Base-by-base conservation (phyloP, 805 yeast species). In the Yamadazyma scolyti region DNA sequence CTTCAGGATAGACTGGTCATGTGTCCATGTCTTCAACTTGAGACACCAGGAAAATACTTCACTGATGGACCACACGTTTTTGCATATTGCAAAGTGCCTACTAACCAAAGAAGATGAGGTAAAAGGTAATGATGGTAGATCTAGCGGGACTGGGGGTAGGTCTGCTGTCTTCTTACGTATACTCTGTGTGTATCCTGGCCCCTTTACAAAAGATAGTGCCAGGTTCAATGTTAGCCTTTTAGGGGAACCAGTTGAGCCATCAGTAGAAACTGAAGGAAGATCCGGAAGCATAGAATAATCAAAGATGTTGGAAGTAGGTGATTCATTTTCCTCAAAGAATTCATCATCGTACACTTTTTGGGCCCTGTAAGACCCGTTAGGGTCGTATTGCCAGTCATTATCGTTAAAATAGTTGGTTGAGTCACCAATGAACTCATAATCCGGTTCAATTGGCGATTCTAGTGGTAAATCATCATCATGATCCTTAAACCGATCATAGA, bases 111-210 rank as follows among this genome's bases (percentile, higher is more conserved):
- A 54, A 9, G 71, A 63, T 0, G 81, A 68, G 3, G 74, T 54
- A 39, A 78, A 79, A 3, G 82, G 82, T 6, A 77, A 58, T 26
- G 70, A 64, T 0, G 85, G 84, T 12, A 75, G 44, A 26, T 63
- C 66, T 4, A 35, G 25, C 4, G 76, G 75, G 2, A 67, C 54
- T 0, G 68, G 66, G 0, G 76, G 76, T 8, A 68, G 47, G 6
- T 43, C 50, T n/a, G 44, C 50, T 26, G 48, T 40, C 23, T 46
- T 45, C 27, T 42, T 38, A 24, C 31, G 37, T 6, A 23, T 37
- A 12, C 32, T 33, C 9, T 42, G 40, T 10, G 29, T 24, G 13
- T 34, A 34, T 9, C 27, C 26, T 7, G 22, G 12, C 11, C 40
- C 48, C 55, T 30, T 68, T 61, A 34, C 65, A 72, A 63, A 65